phyloP scores from a whole-genome alignment of 2,329 filamentous ascomycete genomes.

The Pseudogymnoascus verrucosus region DNA sequence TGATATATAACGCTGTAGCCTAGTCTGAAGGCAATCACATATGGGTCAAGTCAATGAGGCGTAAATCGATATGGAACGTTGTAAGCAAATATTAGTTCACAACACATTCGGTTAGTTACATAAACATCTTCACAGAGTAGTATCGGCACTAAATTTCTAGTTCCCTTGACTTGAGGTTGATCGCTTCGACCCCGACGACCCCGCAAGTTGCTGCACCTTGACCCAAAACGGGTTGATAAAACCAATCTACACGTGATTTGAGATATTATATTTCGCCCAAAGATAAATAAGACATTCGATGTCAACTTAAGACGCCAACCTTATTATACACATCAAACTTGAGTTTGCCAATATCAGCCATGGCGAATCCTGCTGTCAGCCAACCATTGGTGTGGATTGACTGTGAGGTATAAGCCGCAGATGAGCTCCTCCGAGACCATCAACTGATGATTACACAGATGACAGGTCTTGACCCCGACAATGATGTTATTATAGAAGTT shows the following conservation, averaged over 20 bases:
- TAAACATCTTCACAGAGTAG: neutral
- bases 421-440: neutral
- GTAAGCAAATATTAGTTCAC: neutral
- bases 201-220: neutral
- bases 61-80: neutral
- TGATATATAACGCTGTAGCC: neutral
- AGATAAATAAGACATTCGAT: neutral
- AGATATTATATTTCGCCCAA: neutral
- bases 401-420: conserved; percentile 23
- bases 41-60: neutral
- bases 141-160: neutral
- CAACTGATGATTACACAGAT: conserved; percentile 50
- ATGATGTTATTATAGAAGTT: conserved; percentile 82
- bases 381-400: conserved; percentile 28
- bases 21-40: neutral
- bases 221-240: neutral
- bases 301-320: neutral
- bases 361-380: neutral
- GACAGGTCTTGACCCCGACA: conserved; percentile 74
- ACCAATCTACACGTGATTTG: conserved; percentile 5
- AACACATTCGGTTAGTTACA: conserved; percentile 1
- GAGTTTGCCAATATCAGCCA: neutral
- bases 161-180: neutral
- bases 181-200: neutral
- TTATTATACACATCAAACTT: neutral